These are phyloP conservation scores for Moniliophthora roreri DNA, from an alignment of 1,284 basidiomycete species.

Conservation along the genomic window DNA sequence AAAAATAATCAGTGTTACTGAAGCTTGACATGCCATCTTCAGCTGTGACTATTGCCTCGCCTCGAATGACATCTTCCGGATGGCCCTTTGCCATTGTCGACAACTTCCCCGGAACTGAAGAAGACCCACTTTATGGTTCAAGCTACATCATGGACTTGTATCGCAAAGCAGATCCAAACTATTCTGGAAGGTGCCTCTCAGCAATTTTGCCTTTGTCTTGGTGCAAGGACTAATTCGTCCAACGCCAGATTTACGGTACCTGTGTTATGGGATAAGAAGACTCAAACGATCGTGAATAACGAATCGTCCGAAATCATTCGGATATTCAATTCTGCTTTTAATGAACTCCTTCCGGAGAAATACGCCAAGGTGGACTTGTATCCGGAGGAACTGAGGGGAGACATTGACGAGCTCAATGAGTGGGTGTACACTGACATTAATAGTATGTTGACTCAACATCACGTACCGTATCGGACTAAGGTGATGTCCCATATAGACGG, in stretches of 20 bases:
- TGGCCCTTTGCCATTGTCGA: slow-evolving; percentile 85
- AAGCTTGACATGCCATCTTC: background rate
- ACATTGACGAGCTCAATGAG: slow-evolving; percentile 77
- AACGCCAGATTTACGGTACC: slow-evolving; percentile 78
- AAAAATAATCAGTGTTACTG: slow-evolving; percentile 6
- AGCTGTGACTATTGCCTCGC: slow-evolving; percentile 84
- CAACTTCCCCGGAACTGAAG: slow-evolving; percentile 67
- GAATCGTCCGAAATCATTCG: slow-evolving; percentile 93
- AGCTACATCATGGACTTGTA: slow-evolving; percentile 84
- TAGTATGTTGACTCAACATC: slow-evolving; percentile 24
- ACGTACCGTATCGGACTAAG: background rate
- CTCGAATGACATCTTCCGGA: slow-evolving; percentile 80
- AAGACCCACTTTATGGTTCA: slow-evolving; percentile 73
- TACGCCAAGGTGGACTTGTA: slow-evolving; percentile 76
- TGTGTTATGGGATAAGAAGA: slow-evolving; percentile 92
- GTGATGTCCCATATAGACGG: slow-evolving; percentile 49
- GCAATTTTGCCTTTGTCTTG: background rate
- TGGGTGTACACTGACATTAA: slow-evolving; percentile 56
- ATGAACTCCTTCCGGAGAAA: slow-evolving; percentile 65
- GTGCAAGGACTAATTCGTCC: background rate
- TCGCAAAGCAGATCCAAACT: slow-evolving; percentile 71
- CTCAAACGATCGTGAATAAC: slow-evolving; percentile 89
- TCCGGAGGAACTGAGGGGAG: slow-evolving; percentile 64
- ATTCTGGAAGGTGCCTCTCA: slow-evolving; percentile 53
- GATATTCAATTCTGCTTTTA: slow-evolving; percentile 81